phyloP scores from a whole-genome alignment of 371 early-diverging fungal species.

The Blastocladiella emersonii region DNA sequence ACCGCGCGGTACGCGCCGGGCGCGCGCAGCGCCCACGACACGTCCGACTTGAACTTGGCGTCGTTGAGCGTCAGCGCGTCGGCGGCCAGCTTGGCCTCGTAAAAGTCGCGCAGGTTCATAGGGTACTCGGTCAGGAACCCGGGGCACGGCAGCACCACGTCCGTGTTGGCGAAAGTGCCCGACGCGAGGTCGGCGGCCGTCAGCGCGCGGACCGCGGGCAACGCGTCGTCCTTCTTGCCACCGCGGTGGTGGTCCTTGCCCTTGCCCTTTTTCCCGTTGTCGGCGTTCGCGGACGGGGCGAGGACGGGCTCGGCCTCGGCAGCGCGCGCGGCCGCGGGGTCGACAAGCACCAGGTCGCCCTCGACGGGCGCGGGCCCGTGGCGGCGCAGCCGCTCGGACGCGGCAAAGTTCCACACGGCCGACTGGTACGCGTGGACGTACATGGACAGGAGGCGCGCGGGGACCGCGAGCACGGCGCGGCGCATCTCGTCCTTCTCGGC shows the following conservation, averaged over 20 bases:
- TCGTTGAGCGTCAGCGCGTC: conserved; percentile 26
- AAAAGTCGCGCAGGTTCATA: conserved; percentile 48
- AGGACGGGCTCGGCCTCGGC: conserved; percentile 8
- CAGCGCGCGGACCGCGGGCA: conserved; percentile 22
- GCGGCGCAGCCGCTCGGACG: conserved; percentile 53
- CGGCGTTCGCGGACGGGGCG: no score
- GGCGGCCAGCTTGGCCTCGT: conserved; percentile 55
- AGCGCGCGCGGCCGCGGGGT: conserved; percentile 2
- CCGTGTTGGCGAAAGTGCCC: conserved; percentile 50
- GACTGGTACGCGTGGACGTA: conserved; percentile 98
- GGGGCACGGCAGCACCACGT: conserved; percentile 85
- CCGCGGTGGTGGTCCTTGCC: neutral
- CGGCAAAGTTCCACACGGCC: conserved; percentile 84
- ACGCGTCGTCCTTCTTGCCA: conserved; percentile 11
- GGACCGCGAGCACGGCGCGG: conserved; percentile 30
- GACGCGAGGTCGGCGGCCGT: conserved; percentile 45
- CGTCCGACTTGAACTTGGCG: conserved; percentile 7
- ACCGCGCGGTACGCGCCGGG: conserved; percentile 68
- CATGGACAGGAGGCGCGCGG: conserved; percentile 73
- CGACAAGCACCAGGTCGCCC: conserved; percentile 68
- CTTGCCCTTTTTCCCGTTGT: conserved; percentile 5
- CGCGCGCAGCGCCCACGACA: conserved; percentile 14
- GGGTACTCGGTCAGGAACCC: conserved; percentile 71
- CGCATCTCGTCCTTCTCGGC: neutral
- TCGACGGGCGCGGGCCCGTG: conserved; percentile 60